Base-by-base conservation (phyloP, 208 protist genomes). In the Acanthamoeba quina region DNA sequence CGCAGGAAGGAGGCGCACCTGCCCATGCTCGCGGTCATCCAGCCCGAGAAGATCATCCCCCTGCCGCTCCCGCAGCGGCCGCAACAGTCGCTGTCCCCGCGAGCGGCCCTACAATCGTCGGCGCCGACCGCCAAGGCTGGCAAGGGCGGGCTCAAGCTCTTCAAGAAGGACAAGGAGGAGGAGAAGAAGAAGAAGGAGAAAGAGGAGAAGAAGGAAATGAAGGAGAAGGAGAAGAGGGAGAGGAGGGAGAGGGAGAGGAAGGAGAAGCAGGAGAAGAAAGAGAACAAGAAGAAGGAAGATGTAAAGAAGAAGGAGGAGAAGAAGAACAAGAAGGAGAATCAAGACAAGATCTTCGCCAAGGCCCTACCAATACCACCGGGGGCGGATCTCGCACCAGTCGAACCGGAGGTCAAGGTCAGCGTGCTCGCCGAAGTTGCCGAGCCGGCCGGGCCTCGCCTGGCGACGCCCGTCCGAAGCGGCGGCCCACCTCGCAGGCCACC, bases 221-320 rank as follows among this genome's bases (percentile, higher is more conserved):
- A 56, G 76, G 34, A 85, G 47, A 56, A 85, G 76, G 29, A 85
- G 37, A 26, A 56, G 29, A 85, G 54, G 7, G 31, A 24, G 31
- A 47, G 54, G 76, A 85, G 54, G 34, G 66, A 74, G 68, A 76
- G 21, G 13, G 19, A 44, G 19, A 76, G 21, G 68, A 85, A 85
- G 49, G 76, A 85, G 76, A 85, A 34, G n/a, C 70, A 49, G 49
- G 76, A 54, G 76, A 85, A 85, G 44, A 52, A 85, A 1, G 34
- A 49, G 2, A 52, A 47, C 9, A 85, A 24, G 31, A 26, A 34
- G 13, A 85, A 52, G 31, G n/a, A 10, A 15, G 24, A 34, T n/a
- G 29, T 7, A 54, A 85, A 17, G 13, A 26, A 56, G 19, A 34
- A n/a, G 2, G 26, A 17, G 13, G 76, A 6, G 0, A 85, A 52